Base-by-base conservation (phyloP, 345 rosid species). In the Acer negundo region DNA sequence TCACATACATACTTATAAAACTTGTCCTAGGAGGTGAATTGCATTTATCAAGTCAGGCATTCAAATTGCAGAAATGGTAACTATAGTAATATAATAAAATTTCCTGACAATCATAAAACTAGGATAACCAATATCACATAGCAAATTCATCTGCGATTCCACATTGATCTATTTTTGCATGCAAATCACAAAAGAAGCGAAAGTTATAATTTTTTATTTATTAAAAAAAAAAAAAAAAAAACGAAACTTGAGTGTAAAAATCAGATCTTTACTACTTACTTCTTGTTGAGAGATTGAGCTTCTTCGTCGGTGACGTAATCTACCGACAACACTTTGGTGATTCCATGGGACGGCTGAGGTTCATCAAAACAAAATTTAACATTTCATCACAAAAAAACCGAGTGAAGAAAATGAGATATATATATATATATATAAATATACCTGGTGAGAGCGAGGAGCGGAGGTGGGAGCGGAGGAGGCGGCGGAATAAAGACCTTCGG, bases 231-330 rank as follows among this genome's bases (percentile, higher is more conserved):
- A 28, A 2, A 7, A 58, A 15, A 6, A 65, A 64, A 28, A 28
- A 0, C 10, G 19, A 28, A 31, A 16, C 11, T 16, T 64, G 35
- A 64, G 13, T 40, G 24, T 20, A 35, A n/a, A 38, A 42, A 76
- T 53, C 67, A 67, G 87, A 84, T 74, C 68, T 46, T 74, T 11
- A 38, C 56, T 10, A 83, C 82, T 80, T 67, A 93, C 97, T 84
- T 82, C 72, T 89, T 93, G 77, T 84, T 87, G 22, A 93, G 89
- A 56, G 91, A 84, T 74, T 89, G 91, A 78, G 83, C 86, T 84
- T 93, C 97, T 67, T 89, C 93, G 23, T 93, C 97, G 2, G 97
- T 90, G 70, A 93, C 86, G 83, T 93, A 93, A 74, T 92, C 93
- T 35, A 97, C 97, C 61, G 91, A 91, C 56, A 93, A 82, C 70